Evolutionary conservation across 495 filamentous ascomycete genomes (phyloP), one percentile per base, ranked within the genome.

Genomic region (Pseudoneurospora amorphoporcata): DNA sequence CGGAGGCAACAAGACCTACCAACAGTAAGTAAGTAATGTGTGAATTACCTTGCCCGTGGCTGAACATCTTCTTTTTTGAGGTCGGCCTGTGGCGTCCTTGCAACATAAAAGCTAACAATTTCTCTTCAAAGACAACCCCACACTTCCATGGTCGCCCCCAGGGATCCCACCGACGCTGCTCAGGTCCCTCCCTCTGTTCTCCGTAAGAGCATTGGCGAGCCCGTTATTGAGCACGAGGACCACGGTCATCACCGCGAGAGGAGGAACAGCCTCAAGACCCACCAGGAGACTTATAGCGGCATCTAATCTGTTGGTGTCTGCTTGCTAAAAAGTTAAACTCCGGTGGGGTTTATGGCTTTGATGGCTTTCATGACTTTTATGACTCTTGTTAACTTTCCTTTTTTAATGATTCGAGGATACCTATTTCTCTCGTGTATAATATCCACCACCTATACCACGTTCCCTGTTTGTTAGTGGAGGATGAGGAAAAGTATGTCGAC

Each of bases 171-270:
- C 23, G 85, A 87, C 69, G 85, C 85, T 8, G 78, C 84, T 8
- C 82, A 85, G 74, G 84, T 85, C 1, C 84, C 84, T 2, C 85
- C 85, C 5, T 85, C 84, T 2, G 82, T 83, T 1, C 37, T 87
- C 61, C 73, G 74, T 32, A 58, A 76, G 39, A 78, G 81, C 45
- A 42, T 84, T 9, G 85, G 84, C 8, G 80, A 77, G 19, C 84
- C 84, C 1, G 8, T 71, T 2, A 72, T 85, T 17, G 79, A 79
- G 73, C 84, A 87, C 43, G 78, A 72, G 1, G 81, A 83, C 68
- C 32, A 72, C 4, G 16, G 39, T 1, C 81, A 85, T 58, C 70
- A 78, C 16, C 81, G 78, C 8, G 80, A 77, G 73, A 73, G 83
- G 29, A 71, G 84, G 14, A 80, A 86, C 73, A 81, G 81, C 71